A percentile compares a stretch with the other conserved stretches of the same genome.
Conservation (phyloP, 768 basidiomycete genomes). For the Collybia sordida region DNA sequence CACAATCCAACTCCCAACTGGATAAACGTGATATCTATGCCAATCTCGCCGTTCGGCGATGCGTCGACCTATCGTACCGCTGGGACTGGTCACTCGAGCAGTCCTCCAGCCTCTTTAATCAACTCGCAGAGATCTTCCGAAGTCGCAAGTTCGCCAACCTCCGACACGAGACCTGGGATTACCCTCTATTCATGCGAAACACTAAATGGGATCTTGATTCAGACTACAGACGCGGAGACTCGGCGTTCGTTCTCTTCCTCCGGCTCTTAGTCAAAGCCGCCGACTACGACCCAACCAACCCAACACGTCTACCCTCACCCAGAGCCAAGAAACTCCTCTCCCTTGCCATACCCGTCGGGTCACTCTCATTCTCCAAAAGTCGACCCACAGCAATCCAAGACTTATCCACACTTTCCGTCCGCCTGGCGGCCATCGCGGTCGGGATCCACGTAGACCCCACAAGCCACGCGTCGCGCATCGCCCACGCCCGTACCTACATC, state of each 20-base stretch:
- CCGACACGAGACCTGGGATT: conserved; percentile 56
- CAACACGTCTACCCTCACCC: conserved; percentile 31
- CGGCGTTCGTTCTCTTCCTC: conserved; percentile 76
- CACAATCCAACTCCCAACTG: conserved; percentile 33
- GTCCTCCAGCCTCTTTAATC: conserved; percentile 56
- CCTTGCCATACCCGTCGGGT: conserved; percentile 68
- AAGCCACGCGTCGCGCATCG: conserved; percentile 51
- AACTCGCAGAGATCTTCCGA: conserved; percentile 71
- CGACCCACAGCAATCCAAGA: conserved; percentile 51
- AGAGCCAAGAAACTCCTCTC: conserved; percentile 69
- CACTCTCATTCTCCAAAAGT: conserved; percentile 60
- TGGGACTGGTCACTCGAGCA: conserved; percentile 77
- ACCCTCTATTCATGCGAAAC: conserved; percentile 67
- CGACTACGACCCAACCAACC: conserved; percentile 23
- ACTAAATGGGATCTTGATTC: conserved; percentile 54
- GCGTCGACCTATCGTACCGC: conserved; percentile 66
- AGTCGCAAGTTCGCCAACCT: conserved; percentile 77
- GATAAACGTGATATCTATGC: conserved; percentile 71
- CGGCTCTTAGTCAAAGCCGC: conserved; percentile 76
- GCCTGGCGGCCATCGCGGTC: conserved; percentile 71
- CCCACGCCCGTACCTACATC: conserved; percentile 67
- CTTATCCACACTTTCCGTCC: conserved; percentile 79
- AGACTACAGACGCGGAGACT: conserved; percentile 53
- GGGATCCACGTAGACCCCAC: conserved; percentile 63
- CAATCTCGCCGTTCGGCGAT: conserved; percentile 65